These are phyloP conservation scores for Scleromitrula shiraiana DNA, from an alignment of 2,329 filamentous ascomycete species.

Conservation along the genomic window DNA sequence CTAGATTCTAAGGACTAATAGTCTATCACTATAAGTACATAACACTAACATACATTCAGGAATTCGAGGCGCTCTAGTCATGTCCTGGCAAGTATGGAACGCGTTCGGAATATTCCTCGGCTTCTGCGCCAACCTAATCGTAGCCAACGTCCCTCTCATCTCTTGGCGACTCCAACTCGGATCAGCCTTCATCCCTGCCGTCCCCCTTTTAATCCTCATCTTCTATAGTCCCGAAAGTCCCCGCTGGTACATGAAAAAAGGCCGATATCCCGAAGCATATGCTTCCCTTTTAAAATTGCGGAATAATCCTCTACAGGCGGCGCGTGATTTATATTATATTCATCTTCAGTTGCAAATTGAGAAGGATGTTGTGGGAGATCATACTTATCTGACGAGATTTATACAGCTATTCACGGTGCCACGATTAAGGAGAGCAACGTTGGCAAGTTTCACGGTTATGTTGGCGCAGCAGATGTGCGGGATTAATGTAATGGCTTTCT, in stretches of 20 bases:
- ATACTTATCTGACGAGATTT: conserved; percentile 34
- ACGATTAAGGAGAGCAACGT: conserved; percentile 44
- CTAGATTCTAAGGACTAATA: too few species aligned
- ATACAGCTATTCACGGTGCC: conserved; percentile 52
- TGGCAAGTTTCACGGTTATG: conserved; percentile 64
- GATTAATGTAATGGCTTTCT: conserved; percentile 59
- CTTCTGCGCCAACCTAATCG: conserved; percentile 18
- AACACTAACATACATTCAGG: too few species aligned
- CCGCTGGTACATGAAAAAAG: conserved; percentile 59
- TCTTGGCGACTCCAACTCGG: conserved; percentile 59
- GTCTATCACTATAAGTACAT: too few species aligned
- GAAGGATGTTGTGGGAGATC: conserved; percentile 23
- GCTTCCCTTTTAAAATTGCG: conserved; percentile 47
- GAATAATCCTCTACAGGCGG: conserved; percentile 51
- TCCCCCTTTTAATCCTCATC: conserved; percentile 49
- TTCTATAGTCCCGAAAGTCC: conserved; percentile 58
- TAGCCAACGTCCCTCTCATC: conserved; percentile 48
- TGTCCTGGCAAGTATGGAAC: conserved; percentile 44
- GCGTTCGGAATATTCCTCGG: conserved; percentile 42
- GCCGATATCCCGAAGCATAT: conserved; percentile 46
- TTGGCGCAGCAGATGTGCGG: conserved; percentile 36
- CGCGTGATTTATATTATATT: conserved; percentile 55
- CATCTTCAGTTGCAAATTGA: conserved; percentile 43
- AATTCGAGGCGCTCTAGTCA: conserved; percentile 46
- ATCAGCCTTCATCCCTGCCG: conserved; percentile 56